Evolutionary conservation across 1,284 basidiomycete genomes (phyloP).

Genomic region (Rhodotorula sp.): DNA sequence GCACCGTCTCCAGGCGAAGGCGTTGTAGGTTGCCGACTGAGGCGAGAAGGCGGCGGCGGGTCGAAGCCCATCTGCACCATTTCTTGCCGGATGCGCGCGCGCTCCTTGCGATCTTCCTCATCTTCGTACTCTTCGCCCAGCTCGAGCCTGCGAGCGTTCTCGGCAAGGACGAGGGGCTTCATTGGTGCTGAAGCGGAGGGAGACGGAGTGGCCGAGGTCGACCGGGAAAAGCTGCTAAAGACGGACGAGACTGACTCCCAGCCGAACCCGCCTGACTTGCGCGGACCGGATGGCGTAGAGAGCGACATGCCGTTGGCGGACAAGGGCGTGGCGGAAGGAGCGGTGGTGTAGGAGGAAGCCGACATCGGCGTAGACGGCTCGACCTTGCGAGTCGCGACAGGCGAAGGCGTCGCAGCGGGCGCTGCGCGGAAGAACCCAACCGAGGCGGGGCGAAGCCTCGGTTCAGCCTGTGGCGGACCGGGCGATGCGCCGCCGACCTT

Average conservation of each 20-base stretch:
- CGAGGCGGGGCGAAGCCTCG: constrained; percentile 17
- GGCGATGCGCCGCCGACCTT: neutral
- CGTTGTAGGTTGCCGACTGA: constrained; percentile 1
- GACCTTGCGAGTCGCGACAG: neutral
- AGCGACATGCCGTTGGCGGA: neutral
- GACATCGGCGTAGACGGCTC: constrained; percentile 6
- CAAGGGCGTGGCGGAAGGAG: neutral
- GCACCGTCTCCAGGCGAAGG: neutral
- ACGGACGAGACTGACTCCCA: constrained; percentile 28
- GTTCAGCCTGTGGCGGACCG: neutral
- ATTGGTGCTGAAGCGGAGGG: constrained; percentile 1
- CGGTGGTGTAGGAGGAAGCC: neutral
- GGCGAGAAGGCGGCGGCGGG: constrained; percentile 15
- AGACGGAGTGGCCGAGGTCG: constrained; percentile 1
- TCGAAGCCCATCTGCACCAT: constrained; percentile 32
- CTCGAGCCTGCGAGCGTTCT: constrained; percentile 23
- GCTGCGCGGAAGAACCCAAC: constrained; percentile 17
- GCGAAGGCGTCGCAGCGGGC: neutral
- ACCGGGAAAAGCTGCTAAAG: constrained; percentile 1
- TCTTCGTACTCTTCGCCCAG: constrained; percentile 36
- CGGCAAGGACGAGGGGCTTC: constrained; percentile 36
- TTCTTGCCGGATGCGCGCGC: constrained; percentile 30
- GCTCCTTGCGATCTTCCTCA: constrained; percentile 41
- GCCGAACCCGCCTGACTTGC: constrained; percentile 15
- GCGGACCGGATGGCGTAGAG: constrained; percentile 1